Percentiles rank a stretch among this genome's conserved stretches.
phyloP scores from a whole-genome alignment of 495 filamentous ascomycete species.

The Neurospora sp. region DNA sequence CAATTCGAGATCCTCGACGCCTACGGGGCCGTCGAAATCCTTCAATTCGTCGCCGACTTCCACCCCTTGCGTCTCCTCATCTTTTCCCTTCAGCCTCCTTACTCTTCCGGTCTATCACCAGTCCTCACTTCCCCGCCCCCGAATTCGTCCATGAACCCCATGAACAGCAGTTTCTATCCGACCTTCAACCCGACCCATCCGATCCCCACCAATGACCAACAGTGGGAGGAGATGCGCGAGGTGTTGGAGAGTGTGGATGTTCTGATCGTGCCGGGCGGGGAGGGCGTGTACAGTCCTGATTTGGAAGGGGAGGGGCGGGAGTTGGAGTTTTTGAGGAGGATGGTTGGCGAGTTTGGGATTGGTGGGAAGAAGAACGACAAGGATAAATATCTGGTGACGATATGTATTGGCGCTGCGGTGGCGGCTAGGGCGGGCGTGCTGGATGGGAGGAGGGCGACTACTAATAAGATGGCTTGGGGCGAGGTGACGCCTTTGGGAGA shows the following conservation, averaged over 20 bases:
- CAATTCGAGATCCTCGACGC: conserved; percentile 30
- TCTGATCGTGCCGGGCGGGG: conserved; percentile 48
- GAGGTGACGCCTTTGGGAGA: conserved; percentile 10
- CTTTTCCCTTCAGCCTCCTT: conserved; percentile 14
- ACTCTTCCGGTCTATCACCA: conserved; percentile 25
- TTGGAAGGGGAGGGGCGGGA: not conserved
- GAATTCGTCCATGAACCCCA: conserved; percentile 3
- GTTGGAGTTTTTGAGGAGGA: conserved; percentile 23
- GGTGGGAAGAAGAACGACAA: not conserved
- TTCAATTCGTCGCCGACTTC: conserved; percentile 37
- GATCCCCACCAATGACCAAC: conserved; percentile 12
- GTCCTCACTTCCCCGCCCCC: conserved; percentile 25
- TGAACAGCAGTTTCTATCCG: conserved; percentile 23
- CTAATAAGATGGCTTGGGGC: conserved; percentile 48
- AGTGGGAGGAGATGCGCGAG: not conserved
- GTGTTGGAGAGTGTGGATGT: conserved; percentile 35
- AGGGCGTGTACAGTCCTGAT: not conserved
- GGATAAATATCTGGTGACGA: conserved; percentile 39
- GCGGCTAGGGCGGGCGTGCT: conserved; percentile 39
- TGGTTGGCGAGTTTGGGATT: conserved; percentile 10
- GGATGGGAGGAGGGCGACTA: conserved; percentile 40
- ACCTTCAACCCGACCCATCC: conserved; percentile 43
- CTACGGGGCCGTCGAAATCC: conserved; percentile 45
- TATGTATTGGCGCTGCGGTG: conserved; percentile 42
- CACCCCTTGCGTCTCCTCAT: conserved; percentile 30